Evolutionary conservation across 257 asterid species (phyloP).

Genomic region (Solanum sejunctum): DNA sequence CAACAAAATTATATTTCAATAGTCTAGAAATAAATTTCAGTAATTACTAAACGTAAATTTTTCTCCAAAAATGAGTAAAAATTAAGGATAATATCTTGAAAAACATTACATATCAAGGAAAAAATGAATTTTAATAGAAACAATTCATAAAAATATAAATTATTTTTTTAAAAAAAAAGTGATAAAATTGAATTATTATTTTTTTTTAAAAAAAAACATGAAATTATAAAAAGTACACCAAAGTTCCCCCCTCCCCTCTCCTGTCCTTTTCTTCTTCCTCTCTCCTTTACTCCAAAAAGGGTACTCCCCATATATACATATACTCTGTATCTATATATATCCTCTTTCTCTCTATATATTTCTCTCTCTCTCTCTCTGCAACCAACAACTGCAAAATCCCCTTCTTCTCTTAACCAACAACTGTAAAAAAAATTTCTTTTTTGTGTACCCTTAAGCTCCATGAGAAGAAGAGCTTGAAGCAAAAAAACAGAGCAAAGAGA

Average conservation of each 20-base stretch:
- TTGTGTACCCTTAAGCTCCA: background rate
- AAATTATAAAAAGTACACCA: background rate
- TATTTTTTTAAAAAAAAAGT: background rate
- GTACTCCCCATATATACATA: background rate
- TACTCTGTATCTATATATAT: background rate
- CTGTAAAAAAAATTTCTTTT: background rate
- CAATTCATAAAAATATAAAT: background rate
- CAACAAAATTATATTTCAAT: background rate
- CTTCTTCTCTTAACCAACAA: background rate
- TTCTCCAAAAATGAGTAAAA: background rate
- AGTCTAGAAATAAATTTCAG: background rate
- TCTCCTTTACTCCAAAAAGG: background rate
- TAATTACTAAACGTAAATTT: background rate
- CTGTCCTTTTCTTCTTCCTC: background rate
- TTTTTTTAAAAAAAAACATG: background rate
- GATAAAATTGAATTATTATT: background rate
- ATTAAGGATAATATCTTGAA: background rate
- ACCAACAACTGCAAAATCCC: slow-evolving; percentile 9
- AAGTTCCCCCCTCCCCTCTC: no score
- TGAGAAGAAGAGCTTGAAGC: background rate
- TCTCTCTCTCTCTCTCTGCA: background rate
- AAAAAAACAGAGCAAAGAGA: background rate
- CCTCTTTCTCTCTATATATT: background rate
- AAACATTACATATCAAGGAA: no score
- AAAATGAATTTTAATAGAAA: no score